phyloP scores from a whole-genome alignment of 768 basidiomycete species.

The Lactarius sanguifluus region DNA sequence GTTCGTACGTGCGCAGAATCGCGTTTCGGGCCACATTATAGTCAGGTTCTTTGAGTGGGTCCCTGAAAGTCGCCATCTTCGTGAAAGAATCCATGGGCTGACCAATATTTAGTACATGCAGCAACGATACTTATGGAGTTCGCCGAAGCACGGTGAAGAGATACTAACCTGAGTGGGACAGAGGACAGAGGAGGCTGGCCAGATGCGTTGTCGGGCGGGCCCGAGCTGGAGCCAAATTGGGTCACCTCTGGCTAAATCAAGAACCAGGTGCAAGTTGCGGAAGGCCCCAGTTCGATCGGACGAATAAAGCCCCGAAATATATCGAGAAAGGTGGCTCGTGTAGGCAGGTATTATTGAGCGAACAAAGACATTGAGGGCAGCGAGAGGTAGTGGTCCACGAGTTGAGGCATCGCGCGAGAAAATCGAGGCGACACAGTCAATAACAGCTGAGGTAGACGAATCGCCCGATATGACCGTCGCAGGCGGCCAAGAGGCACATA shows the following conservation, averaged over 20 bases:
- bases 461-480: slow-evolving; percentile 14
- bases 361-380: slow-evolving; percentile 14
- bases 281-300: slow-evolving; percentile 16
- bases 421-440: slow-evolving; percentile 15
- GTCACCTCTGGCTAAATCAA: slow-evolving; percentile 13
- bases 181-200: slow-evolving; percentile 15
- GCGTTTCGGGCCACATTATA: slow-evolving; percentile 1
- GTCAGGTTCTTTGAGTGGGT: slow-evolving; percentile 9
- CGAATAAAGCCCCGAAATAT: slow-evolving; percentile 19
- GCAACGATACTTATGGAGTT: slow-evolving; percentile 5
- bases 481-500: not conserved
- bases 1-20: slow-evolving; percentile 22
- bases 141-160: not conserved
- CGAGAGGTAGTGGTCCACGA: slow-evolving; percentile 1
- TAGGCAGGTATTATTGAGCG: slow-evolving; percentile 25
- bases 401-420: slow-evolving; percentile 10
- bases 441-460: slow-evolving; percentile 10
- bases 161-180: slow-evolving; percentile 30
- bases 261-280: slow-evolving; percentile 17
- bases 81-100: slow-evolving; percentile 30
- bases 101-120: slow-evolving; percentile 23
- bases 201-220: slow-evolving; percentile 10
- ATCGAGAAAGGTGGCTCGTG: slow-evolving; percentile 12
- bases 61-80: slow-evolving; percentile 10
- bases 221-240: slow-evolving; percentile 18